Base-by-base conservation (phyloP, 257 asterid genomes). In the Przewalskia tangutica region DNA sequence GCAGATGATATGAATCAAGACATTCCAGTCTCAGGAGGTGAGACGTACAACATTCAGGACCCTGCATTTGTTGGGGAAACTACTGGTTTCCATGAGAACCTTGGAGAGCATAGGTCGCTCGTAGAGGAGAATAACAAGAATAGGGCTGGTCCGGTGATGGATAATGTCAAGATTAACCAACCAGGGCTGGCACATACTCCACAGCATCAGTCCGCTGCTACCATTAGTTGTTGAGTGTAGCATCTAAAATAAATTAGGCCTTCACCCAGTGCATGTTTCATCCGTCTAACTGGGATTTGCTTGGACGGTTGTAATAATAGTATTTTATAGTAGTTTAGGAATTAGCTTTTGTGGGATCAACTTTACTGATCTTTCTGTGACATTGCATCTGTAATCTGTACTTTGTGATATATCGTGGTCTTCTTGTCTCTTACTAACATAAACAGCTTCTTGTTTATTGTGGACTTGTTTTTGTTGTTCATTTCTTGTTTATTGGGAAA, bases 211-310 rank as follows among this genome's bases (percentile, higher is more conserved):
- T 89, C 95, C 62, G 89, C 97, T 8, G 88, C 93, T 40, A 88
- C 98, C 14, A 89, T 93, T 82, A 86, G 94, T 81, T 89, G 98
- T 73, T 92, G 91, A 93, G 84, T 82, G 77, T 27, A 48, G 77
- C n/a, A 78, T 36, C 54, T 77, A 60, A 71, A 46, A 70, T 76
- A 44, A 14, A 55, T 56, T 42, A 8, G 53, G 79, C 16, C 60
- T 27, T 65, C n/a, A 54, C 67, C 83, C 77, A 68, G 65, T 83
- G 58, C 20, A 64, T 55, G 54, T 48, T 54, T 50, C 7, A 13
- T 75, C 55, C 7, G 0, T 50, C n/a, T 27, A 42, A 32, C n/a
- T 63, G 44, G 44, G 44, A 63, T 63, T 4, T 12, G 10, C 14
- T 4, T 32, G 42, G 60, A 50, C 4, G 40, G 14, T 14, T 50